Percentiles rank a stretch among this genome's conserved stretches.
phyloP scores from a whole-genome alignment of 805 yeast species.

The Torulaspora delbrueckii region DNA sequence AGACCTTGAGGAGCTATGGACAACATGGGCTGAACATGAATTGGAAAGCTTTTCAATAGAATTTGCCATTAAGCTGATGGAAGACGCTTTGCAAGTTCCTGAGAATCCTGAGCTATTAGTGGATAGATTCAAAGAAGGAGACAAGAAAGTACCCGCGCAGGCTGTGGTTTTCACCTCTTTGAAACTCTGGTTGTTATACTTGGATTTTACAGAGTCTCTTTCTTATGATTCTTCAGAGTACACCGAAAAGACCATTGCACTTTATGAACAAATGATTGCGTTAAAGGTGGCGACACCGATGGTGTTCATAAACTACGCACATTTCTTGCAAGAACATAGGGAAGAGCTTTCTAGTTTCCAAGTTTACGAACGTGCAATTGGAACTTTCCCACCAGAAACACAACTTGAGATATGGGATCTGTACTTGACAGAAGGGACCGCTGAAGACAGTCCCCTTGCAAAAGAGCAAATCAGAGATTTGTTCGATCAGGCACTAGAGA shows the following conservation, averaged over 20 bases:
- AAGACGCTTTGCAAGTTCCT: constrained; percentile 41
- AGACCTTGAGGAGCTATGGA: constrained; percentile 66
- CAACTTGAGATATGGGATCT: constrained; percentile 67
- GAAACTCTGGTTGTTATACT: constrained; percentile 66
- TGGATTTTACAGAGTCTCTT: constrained; percentile 62
- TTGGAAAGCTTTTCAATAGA: constrained; percentile 46
- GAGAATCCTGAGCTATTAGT: constrained; percentile 27
- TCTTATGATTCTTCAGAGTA: constrained; percentile 40
- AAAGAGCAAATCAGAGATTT: constrained; percentile 61
- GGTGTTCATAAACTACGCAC: constrained; percentile 61
- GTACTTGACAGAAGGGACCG: constrained; percentile 53
- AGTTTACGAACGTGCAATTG: constrained; percentile 66
- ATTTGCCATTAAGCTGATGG: constrained; percentile 40
- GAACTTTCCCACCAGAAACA: constrained; percentile 48
- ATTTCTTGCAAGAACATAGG: constrained; percentile 46
- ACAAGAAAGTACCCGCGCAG: constrained; percentile 45
- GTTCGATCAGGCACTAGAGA: constrained; percentile 61
- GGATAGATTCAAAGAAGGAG: constrained; percentile 17
- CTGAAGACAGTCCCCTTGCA: constrained; percentile 27
- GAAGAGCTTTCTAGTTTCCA: constrained; percentile 45
- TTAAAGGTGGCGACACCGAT: constrained; percentile 66
- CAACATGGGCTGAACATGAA: constrained; percentile 71
- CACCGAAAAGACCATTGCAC: constrained; percentile 19
- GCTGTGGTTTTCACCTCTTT: constrained; percentile 54
- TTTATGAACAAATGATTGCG: constrained; percentile 51